Percentiles rank a stretch among this genome's conserved stretches.
Evolutionary conservation across 805 yeast genomes (phyloP).

Genomic region (Hanseniaspora pseudoguilliermondii): DNA sequence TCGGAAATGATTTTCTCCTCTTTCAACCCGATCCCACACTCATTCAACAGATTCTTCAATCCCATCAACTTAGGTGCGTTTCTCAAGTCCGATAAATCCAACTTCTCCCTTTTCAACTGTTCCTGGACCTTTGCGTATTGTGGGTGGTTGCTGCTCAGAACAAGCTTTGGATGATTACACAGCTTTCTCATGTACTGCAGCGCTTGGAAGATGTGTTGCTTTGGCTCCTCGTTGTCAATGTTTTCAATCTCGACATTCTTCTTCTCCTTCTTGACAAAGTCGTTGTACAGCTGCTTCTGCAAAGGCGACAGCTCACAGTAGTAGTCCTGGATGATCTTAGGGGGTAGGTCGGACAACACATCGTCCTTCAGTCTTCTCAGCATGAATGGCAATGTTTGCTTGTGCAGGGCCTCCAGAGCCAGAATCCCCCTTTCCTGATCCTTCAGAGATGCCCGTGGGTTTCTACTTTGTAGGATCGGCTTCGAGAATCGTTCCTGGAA

Average conservation of each 20-base stretch:
- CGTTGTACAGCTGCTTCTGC: constrained; percentile 77
- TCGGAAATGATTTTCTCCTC: constrained; percentile 61
- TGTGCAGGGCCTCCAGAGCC: constrained; percentile 89
- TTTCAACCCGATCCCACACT: constrained; percentile 69
- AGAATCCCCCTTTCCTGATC: constrained; percentile 96
- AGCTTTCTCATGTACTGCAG: constrained; percentile 92
- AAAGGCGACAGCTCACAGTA: constrained; percentile 89
- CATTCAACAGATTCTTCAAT: constrained; percentile 61
- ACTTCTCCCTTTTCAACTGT: constrained; percentile 45
- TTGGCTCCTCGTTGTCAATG: constrained; percentile 31
- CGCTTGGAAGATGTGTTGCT: constrained; percentile 93
- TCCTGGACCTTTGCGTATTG: constrained; percentile 55
- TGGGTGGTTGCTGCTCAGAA: constrained; percentile 71
- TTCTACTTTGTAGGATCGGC: constrained; percentile 89
- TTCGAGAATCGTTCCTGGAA: constrained; percentile 95
- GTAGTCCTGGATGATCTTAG: constrained; percentile 95
- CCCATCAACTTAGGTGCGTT: constrained; percentile 88
- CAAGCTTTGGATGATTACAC: constrained; percentile 93
- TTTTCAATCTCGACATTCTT: constrained; percentile 51
- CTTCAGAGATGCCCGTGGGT: constrained; percentile 73
- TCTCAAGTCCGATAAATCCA: constrained; percentile 54
- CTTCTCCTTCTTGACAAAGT: constrained; percentile 79
- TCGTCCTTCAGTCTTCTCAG: constrained; percentile 91
- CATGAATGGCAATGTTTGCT: constrained; percentile 93
- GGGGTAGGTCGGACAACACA: constrained; percentile 90